Evolutionary conservation across 176 grass and related monocot species (phyloP).

Genomic region (Carex parvula): DNA sequence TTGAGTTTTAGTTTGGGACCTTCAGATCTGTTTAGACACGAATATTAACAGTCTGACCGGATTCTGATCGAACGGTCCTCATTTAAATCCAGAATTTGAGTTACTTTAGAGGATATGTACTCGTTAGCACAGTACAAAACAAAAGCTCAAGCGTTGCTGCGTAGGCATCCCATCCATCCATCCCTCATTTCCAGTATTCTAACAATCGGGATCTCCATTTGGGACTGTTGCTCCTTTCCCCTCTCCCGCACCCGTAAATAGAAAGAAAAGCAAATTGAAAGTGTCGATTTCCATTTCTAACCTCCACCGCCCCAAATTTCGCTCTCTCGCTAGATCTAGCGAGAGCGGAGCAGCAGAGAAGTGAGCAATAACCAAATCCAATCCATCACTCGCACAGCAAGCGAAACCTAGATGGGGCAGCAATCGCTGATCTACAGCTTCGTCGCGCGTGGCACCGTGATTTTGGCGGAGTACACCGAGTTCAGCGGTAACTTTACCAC

Average conservation of each 20-base stretch:
- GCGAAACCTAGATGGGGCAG: conserved; percentile 62
- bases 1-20: too few relatives aligned
- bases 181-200: neutral
- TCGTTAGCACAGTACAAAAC: too few relatives aligned
- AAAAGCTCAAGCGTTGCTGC: neutral
- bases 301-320: conserved; percentile 7
- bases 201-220: neutral
- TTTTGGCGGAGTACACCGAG: conserved; percentile 86
- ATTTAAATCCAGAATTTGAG: too few relatives aligned
- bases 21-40: too few relatives aligned
- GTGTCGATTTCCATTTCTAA: conserved; percentile 16
- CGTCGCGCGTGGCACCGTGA: conserved; percentile 77
- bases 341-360: neutral
- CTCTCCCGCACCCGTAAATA: neutral
- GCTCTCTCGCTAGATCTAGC: conserved; percentile 13
- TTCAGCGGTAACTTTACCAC: conserved; percentile 94
- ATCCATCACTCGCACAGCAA: neutral
- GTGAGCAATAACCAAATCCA: neutral
- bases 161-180: neutral
- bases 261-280: neutral
- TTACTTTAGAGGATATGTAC: too few relatives aligned
- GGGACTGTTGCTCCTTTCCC: neutral
- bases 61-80: too few relatives aligned
- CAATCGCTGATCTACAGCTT: conserved; percentile 91
- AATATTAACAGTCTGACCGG: too few relatives aligned